Conservation (phyloP, 345 rosid genomes). For the Citrus inodora region DNA sequence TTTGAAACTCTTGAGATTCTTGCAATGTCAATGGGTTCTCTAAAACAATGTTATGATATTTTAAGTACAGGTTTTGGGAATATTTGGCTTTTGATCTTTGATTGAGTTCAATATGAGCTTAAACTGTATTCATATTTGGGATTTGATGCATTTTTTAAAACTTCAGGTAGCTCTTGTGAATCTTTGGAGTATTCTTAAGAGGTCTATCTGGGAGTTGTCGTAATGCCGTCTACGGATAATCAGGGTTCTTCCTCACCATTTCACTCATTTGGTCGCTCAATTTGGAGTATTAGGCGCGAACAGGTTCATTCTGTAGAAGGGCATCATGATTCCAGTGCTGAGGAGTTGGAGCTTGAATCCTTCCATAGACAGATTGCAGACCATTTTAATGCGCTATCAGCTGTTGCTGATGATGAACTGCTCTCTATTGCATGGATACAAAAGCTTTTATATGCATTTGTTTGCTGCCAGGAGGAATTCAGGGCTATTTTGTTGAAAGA, state of each 20-base stretch:
- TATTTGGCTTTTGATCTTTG: not conserved
- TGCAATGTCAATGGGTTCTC: not conserved
- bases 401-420: constrained; percentile 21
- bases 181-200: not conserved
- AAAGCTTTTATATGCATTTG: constrained; percentile 33
- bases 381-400: constrained; percentile 22
- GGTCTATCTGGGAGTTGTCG: not conserved
- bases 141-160: not conserved
- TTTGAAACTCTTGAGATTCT: not conserved
- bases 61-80: not conserved
- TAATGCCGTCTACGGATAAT: constrained; percentile 15
- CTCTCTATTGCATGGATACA: constrained; percentile 33
- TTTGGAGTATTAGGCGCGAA: constrained; percentile 23
- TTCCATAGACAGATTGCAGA: constrained; percentile 28
- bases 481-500: constrained; percentile 26
- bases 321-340: constrained; percentile 2
- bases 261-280: constrained; percentile 22
- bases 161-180: not conserved
- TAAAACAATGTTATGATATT: not conserved
- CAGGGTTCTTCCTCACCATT: constrained; percentile 21
- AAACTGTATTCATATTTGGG: not conserved
- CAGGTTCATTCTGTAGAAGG: constrained; percentile 24
- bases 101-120: not conserved
- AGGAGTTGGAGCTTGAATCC: constrained; percentile 25
- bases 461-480: constrained; percentile 33